Conservation (phyloP, 495 filamentous ascomycete genomes). For the Patellaria atrata region DNA sequence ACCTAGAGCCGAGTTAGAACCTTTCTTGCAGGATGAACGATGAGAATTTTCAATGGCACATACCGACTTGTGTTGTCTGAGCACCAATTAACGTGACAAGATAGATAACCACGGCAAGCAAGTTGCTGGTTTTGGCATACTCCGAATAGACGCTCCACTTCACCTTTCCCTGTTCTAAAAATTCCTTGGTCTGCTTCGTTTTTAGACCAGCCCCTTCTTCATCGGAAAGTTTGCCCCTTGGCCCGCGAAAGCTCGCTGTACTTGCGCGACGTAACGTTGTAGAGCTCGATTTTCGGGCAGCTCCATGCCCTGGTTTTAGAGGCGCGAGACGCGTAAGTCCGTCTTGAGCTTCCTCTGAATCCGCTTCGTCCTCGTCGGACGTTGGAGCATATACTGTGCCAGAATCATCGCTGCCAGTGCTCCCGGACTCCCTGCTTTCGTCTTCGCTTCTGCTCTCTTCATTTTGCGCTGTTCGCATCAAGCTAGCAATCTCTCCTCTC, state of each 20-base stretch:
- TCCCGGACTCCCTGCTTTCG: conserved; percentile 34
- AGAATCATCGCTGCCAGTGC: conserved; percentile 38
- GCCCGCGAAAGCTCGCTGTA: conserved; percentile 76
- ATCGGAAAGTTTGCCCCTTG: conserved; percentile 66
- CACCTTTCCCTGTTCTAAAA: conserved; percentile 84
- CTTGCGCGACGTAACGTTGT: conserved; percentile 77
- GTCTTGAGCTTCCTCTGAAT: conserved; percentile 62
- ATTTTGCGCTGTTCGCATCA: conserved; percentile 64
- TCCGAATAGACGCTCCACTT: conserved; percentile 56
- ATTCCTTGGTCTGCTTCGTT: conserved; percentile 75
- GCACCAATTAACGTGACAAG: conserved; percentile 58
- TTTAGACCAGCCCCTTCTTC: conserved; percentile 61
- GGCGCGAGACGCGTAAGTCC: conserved; percentile 52
- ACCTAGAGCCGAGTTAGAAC: conserved; percentile 25
- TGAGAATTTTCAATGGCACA: too few relatives aligned
- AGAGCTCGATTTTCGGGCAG: conserved; percentile 45
- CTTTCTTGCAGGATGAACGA: not conserved
- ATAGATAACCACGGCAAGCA: conserved; percentile 72
- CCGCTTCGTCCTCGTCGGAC: conserved; percentile 32
- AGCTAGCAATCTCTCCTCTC: conserved; percentile 75
- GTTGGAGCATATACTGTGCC: conserved; percentile 34
- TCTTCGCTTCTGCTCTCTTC: conserved; percentile 43
- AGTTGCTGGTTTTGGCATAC: conserved; percentile 87
- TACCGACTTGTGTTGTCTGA: conserved; percentile 61
- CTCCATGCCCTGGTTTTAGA: conserved; percentile 40